Percentiles rank a stretch among this genome's conserved stretches.
These are phyloP conservation scores for Scenedesmus sp. DNA, from an alignment of 163 green algal genomes.

Conservation along the genomic window DNA sequence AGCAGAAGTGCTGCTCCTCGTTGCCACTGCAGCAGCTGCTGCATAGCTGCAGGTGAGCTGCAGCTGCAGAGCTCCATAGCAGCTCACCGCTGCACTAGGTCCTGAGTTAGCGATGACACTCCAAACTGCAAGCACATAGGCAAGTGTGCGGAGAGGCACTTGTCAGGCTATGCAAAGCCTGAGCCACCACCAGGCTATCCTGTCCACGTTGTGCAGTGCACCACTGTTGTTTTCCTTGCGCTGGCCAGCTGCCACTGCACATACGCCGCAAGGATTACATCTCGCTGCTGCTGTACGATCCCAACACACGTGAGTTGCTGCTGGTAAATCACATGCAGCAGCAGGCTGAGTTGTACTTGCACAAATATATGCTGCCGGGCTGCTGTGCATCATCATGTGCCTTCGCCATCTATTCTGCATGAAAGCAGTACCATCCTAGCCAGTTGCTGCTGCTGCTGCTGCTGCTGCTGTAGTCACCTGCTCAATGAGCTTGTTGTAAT, in stretches of 20 bases:
- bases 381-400: background rate
- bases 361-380: no score
- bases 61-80: background rate
- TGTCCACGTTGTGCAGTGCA: background rate
- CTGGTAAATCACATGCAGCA: background rate
- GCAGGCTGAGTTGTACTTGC: background rate
- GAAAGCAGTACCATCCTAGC: background rate
- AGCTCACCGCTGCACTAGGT: constrained; percentile 80
- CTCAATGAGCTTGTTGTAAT: constrained; percentile 93
- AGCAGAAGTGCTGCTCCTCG: background rate
- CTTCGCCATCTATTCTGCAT: background rate
- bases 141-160: background rate
- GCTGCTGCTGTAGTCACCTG: constrained; percentile 64
- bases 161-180: background rate
- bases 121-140: constrained; percentile 84
- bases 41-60: background rate
- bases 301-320: background rate
- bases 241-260: background rate
- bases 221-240: background rate
- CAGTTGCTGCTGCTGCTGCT: background rate
- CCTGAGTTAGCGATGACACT: constrained; percentile 80
- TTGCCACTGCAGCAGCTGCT: background rate
- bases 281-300: background rate
- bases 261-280: background rate
- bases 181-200: background rate